phyloP scores from a whole-genome alignment of 2,329 filamentous ascomycete genomes.

The Furcasterigmium furcatum region DNA sequence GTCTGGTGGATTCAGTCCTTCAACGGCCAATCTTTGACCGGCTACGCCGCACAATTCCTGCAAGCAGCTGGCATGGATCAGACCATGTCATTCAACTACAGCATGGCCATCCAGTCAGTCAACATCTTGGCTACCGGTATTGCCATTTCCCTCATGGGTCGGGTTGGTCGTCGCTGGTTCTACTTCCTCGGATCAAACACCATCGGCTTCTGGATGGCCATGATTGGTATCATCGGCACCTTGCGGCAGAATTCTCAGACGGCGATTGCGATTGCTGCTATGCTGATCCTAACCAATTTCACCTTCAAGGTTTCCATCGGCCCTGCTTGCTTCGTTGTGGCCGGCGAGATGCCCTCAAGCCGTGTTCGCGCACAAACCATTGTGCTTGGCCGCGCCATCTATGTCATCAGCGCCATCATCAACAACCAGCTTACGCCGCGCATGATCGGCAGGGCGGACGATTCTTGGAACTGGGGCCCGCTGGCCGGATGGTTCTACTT shows the following conservation, averaged over 20 bases:
- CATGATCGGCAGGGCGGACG: conserved; percentile 22
- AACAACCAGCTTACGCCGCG: conserved; percentile 32
- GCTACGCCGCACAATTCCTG: conserved; percentile 35
- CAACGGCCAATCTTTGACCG: conserved; percentile 29
- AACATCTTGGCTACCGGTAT: conserved; percentile 35
- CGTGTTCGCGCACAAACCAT: conserved; percentile 42
- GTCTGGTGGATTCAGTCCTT: conserved; percentile 34
- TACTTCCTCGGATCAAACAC: conserved; percentile 37
- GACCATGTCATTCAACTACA: conserved; percentile 30
- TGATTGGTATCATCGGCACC: conserved; percentile 35
- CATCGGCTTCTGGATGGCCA: conserved; percentile 36
- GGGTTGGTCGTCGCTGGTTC: conserved; percentile 34
- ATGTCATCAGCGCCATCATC: conserved; percentile 38
- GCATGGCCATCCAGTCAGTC: conserved; percentile 45
- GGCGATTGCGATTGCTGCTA: conserved; percentile 28
- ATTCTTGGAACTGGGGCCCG: conserved; percentile 31
- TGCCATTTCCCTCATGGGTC: conserved; percentile 32
- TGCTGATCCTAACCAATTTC: conserved; percentile 35
- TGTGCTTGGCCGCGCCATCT: conserved; percentile 36
- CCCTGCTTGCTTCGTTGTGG: conserved; percentile 39
- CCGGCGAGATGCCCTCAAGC: conserved; percentile 39
- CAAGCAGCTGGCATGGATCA: conserved; percentile 33
- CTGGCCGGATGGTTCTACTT: conserved; percentile 31
- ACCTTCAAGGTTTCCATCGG: conserved; percentile 41
- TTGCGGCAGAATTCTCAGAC: conserved; percentile 19